Evolutionary conservation across 768 basidiomycete genomes (phyloP), one percentile per base, ranked within the genome.

Genomic region (Neoboletus brunneissimus): DNA sequence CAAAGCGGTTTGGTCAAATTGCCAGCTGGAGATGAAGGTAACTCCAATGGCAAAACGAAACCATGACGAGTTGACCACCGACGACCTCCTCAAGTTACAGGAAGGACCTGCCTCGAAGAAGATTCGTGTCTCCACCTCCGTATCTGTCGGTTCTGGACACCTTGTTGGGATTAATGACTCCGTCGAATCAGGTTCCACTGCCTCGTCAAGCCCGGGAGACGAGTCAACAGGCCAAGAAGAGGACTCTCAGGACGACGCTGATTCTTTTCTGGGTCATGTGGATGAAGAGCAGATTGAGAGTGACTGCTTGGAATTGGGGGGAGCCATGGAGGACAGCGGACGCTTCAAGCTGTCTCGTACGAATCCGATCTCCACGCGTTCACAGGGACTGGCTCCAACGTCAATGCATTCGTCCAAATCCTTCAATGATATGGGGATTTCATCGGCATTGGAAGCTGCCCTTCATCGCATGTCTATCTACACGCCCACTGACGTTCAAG

Each of bases 401-500:
- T 34, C 54, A 37, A 53, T 56, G 15, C 54, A 40, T 46, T 56
- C 53, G 25, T 62, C 66, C 4, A 41, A 61, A 34, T 76, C 81
- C 18, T 91, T 89, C 59, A 66, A 72, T 16, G 77, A 80, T 2
- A 74, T 91, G 56, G 85, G 84, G 2, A 78, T 91, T 57, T 85
- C 84, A 0, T 55, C 76, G 3, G 67, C 77, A 4, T 76, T 99
- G 34, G 81, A 85, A 52, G 64, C 74, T 15, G 85, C 92, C 1
- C 77, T 98, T 51, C 74, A 73, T 31, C 79, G 81, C 35, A 94
- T 99, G 88, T 91, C 93, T 15, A 98, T 98, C 57, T 80, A 79
- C 37, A 67, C 72, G 2, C 95, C 96, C 0, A 98, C 96, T 0
- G 86, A 88, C 58, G 86, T 99, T 29, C 96, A 99, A 66, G 78